Evolutionary conservation across 805 yeast genomes (phyloP).

Genomic region (Starmera amethionina): DNA sequence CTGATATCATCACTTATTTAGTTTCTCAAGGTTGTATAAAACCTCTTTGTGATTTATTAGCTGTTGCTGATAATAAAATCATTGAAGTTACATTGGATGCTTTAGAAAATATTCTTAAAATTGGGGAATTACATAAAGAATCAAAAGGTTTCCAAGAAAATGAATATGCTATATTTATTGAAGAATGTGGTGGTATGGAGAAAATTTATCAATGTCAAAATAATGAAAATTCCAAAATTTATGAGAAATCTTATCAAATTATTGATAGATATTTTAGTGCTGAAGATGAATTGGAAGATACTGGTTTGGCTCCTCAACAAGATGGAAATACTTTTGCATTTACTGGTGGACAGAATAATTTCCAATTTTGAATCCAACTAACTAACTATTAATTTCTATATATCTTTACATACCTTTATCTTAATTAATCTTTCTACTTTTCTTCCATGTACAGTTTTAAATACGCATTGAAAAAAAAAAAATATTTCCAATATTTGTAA

Average conservation of each 20-base stretch:
- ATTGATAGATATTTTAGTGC: constrained; percentile 87
- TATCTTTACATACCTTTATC: background rate
- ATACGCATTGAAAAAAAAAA: too few species aligned
- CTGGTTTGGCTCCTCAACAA: constrained; percentile 66
- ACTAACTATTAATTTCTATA: background rate
- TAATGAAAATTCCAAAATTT: constrained; percentile 85
- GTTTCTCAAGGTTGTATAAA: constrained; percentile 95
- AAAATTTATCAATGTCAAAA: constrained; percentile 89
- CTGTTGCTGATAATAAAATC: constrained; percentile 82
- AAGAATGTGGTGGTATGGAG: constrained; percentile 98
- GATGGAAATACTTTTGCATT: constrained; percentile 84
- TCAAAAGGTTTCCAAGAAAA: constrained; percentile 58
- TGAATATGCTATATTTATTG: constrained; percentile 84
- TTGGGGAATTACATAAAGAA: constrained; percentile 90
- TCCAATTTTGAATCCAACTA: constrained; percentile 13
- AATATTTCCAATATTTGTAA: too few species aligned
- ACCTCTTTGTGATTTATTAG: constrained; percentile 88
- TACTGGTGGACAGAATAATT: constrained; percentile 39
- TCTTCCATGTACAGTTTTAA: too few species aligned
- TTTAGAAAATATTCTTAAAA: constrained; percentile 82
- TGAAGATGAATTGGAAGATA: constrained; percentile 66
- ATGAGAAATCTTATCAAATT: constrained; percentile 81
- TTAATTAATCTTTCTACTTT: background rate
- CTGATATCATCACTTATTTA: constrained; percentile 87
- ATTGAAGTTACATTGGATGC: constrained; percentile 95